phyloP scores from a whole-genome alignment of 2,329 filamentous ascomycete species.

The Pyrenophora graminea region DNA sequence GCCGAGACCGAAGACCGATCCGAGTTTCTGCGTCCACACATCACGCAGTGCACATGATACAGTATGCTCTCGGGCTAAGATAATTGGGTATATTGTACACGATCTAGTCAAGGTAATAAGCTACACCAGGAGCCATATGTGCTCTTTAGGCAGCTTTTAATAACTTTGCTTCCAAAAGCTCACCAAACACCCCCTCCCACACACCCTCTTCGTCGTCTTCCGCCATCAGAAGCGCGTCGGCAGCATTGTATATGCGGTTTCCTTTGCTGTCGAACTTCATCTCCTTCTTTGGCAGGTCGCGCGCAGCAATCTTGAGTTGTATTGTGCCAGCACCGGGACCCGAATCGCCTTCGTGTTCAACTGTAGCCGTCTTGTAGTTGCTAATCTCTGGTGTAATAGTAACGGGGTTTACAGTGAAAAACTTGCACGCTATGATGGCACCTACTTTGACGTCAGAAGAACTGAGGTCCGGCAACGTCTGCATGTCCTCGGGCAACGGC shows the following conservation, averaged over 20 bases:
- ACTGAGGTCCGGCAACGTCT: constrained; percentile 57
- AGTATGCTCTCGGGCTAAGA: background rate
- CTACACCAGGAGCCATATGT: background rate
- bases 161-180: constrained; percentile 38
- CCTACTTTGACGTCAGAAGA: constrained; percentile 58
- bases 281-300: constrained; percentile 64
- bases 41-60: background rate
- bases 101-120: too few species aligned
- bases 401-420: constrained; percentile 63
- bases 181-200: constrained; percentile 32
- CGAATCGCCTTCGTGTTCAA: constrained; percentile 56
- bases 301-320: constrained; percentile 67
- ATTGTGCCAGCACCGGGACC: constrained; percentile 57
- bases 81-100: constrained; percentile 4
- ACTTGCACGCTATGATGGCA: constrained; percentile 71
- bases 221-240: constrained; percentile 45
- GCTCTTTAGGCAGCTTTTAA: constrained; percentile 26
- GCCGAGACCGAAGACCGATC: background rate
- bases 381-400: constrained; percentile 67
- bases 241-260: constrained; percentile 71
- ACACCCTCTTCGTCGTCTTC: constrained; percentile 33
- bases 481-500: constrained; percentile 62
- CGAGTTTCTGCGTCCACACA: background rate
- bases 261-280: constrained; percentile 71
- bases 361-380: constrained; percentile 64